Conservation (phyloP, 2,329 filamentous ascomycete genomes). For the Remersonia thermophila region DNA sequence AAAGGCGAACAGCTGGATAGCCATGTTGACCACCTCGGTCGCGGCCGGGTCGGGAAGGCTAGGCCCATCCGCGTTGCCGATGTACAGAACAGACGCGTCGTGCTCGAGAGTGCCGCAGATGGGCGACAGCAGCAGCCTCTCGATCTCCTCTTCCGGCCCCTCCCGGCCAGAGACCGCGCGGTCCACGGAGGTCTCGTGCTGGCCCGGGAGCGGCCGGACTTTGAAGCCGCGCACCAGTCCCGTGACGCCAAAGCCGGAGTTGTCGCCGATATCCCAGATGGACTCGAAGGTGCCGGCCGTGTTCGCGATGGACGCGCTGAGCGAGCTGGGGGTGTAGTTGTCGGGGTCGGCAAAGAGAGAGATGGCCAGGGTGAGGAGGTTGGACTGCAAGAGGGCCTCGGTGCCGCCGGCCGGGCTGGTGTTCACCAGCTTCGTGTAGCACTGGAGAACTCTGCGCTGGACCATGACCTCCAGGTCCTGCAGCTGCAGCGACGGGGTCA, state of each 20-base stretch:
- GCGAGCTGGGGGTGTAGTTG: slow-evolving; percentile 69
- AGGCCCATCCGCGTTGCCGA: slow-evolving; percentile 37
- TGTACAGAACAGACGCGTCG: slow-evolving; percentile 72
- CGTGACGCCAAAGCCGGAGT: slow-evolving; percentile 87
- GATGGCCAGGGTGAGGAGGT: slow-evolving; percentile 77
- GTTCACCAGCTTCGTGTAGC: slow-evolving; percentile 83
- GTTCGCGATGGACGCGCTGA: slow-evolving; percentile 85
- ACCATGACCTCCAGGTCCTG: slow-evolving; percentile 90
- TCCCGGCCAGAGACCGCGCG: slow-evolving; percentile 35
- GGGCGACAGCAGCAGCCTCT: slow-evolving; percentile 51
- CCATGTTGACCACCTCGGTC: slow-evolving; percentile 88
- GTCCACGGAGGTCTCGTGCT: slow-evolving; percentile 42
- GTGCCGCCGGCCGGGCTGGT: slow-evolving; percentile 74
- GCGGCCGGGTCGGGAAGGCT: slow-evolving; percentile 64
- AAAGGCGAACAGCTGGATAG: slow-evolving; percentile 85
- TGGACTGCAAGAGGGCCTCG: slow-evolving; percentile 81
- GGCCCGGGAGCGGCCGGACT: slow-evolving; percentile 56
- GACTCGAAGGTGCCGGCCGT: slow-evolving; percentile 83
- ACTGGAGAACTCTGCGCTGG: slow-evolving; percentile 82
- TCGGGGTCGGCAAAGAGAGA: slow-evolving; percentile 89
- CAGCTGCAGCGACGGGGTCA: slow-evolving; percentile 76
- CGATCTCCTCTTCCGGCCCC: slow-evolving; percentile 53
- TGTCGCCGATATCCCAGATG: slow-evolving; percentile 90
- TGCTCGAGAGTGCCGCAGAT: slow-evolving; percentile 79
- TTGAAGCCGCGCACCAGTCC: slow-evolving; percentile 70